Base-by-base conservation (phyloP, 805 yeast species). In the Ogataea dorogensis region DNA sequence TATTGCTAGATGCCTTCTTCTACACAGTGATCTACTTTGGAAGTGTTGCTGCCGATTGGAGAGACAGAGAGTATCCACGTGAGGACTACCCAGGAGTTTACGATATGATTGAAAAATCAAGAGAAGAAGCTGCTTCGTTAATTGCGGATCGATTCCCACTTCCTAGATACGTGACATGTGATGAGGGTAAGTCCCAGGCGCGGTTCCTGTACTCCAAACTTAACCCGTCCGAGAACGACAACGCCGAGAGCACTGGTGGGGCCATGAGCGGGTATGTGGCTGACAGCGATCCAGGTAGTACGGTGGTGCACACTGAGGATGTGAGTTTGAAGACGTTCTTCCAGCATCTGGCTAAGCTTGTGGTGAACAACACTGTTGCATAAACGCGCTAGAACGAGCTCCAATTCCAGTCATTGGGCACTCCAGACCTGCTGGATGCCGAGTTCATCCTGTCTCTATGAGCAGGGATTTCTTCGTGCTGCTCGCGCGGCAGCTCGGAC, bases 141-240 rank as follows among this genome's bases (percentile, higher is more conserved):
- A 77, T 93, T 53, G 77, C 84, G 24, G 98, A 93, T 58, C 77
- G 99, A 58, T 91, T 87, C 79, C 99, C 99, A 52, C 72, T 93
- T 56, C 99, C 99, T 31, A 78, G 98, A 65, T 93, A 91, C 58
- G 89, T 93, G 51, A 96, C 91, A 53, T 87, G 96, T 42, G 97
- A 91, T 59, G 97, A 91, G 53, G 98, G 98, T 53, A 97, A 96
- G 38, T 89, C 97, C 11, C 99, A 93, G 67, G 97, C 98, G 2
- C 81, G 99, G 66, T 93, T 93, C 73, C 73, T 93, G 63, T 79
- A 87, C 63, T 86, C 97, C 18, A 93, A 88, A 65, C 77, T 93
- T 62, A 93, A 94, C 63, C 98, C 98, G 25, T 83, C 96, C 30
- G 87, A 85, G 46, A 81, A 81, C 59, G 75, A 77, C 47, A 44